Evolutionary conservation across 306 rosid species (phyloP).

Genomic region (Lathyrus oleraceus): DNA sequence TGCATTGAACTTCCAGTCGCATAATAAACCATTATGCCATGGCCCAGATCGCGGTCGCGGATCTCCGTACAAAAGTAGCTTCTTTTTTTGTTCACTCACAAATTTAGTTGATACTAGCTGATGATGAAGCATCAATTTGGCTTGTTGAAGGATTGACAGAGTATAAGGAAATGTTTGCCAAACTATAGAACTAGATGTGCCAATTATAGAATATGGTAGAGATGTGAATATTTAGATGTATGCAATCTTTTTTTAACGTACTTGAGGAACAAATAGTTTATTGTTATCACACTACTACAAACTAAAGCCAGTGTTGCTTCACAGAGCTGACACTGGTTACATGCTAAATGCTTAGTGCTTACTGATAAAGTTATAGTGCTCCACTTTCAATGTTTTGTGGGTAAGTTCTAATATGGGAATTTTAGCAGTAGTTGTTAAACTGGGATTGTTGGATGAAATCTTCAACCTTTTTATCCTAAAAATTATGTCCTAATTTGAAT

Average conservation of each 20-base stretch:
- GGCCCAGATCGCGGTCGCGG: not conserved
- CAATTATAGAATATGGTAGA: not conserved
- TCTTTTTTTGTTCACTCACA: not conserved
- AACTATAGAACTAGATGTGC: not conserved
- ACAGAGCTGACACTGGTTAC: slow-evolving; percentile 8
- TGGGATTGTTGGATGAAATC: slow-evolving; percentile 10
- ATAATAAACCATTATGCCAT: not conserved
- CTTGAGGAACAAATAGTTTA: no score
- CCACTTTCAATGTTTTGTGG: not conserved
- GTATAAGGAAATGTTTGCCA: not conserved
- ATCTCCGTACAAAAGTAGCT: not conserved
- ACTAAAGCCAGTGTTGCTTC: not conserved
- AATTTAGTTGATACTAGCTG: slow-evolving; percentile 8
- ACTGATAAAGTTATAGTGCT: not conserved
- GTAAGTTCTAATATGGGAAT: slow-evolving; percentile 18
- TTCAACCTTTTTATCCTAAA: slow-evolving; percentile 25
- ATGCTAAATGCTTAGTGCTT: not conserved
- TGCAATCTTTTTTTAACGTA: no score
- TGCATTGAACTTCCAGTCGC: not conserved
- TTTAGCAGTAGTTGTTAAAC: not conserved
- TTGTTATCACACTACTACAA: not conserved
- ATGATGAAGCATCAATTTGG: slow-evolving; percentile 27
- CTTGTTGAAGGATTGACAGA: not conserved
- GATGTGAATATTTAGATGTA: not conserved
- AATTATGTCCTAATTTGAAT: slow-evolving; percentile 35